Percentiles rank a stretch among this genome's conserved stretches.
These are phyloP conservation scores for Actinomucor elegans DNA, from an alignment of 371 early-diverging fungal species.

Conservation along the genomic window DNA sequence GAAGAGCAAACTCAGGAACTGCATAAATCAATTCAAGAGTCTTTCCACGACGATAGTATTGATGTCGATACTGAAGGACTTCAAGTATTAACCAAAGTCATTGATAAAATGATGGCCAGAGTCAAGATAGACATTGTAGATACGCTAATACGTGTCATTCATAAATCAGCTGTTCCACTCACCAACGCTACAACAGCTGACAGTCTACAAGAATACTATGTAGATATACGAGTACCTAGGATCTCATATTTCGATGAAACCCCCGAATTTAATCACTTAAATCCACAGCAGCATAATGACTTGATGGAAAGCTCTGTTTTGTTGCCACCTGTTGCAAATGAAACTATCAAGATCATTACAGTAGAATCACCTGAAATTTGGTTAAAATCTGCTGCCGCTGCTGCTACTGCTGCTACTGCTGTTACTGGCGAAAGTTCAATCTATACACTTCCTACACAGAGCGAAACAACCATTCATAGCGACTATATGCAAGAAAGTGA, in stretches of 20 bases:
- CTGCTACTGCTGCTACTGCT: not conserved
- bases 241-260: conserved; percentile 66
- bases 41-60: conserved; percentile 34
- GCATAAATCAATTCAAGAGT: conserved; percentile 56
- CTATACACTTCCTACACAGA: conserved; percentile 20
- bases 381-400: conserved; percentile 20
- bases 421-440: not conserved
- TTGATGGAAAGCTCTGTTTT: conserved; percentile 46
- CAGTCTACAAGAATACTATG: conserved; percentile 38
- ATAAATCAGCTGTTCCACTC: conserved; percentile 44
- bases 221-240: conserved; percentile 57
- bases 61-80: conserved; percentile 59
- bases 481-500: not conserved
- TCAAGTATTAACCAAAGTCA: conserved; percentile 64
- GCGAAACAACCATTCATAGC: conserved; percentile 22
- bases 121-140: conserved; percentile 58
- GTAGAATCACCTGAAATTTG: conserved; percentile 39
- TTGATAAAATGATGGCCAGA: conserved; percentile 70
- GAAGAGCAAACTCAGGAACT: conserved; percentile 57
- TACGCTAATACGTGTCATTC: conserved; percentile 54
- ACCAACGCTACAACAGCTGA: conserved; percentile 2
- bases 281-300: not conserved
- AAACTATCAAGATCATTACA: conserved; percentile 45
- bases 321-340: conserved; percentile 30
- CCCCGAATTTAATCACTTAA: conserved; percentile 42